Evolutionary conservation across 768 basidiomycete species (phyloP).

Genomic region (Lentinula aciculospora): DNA sequence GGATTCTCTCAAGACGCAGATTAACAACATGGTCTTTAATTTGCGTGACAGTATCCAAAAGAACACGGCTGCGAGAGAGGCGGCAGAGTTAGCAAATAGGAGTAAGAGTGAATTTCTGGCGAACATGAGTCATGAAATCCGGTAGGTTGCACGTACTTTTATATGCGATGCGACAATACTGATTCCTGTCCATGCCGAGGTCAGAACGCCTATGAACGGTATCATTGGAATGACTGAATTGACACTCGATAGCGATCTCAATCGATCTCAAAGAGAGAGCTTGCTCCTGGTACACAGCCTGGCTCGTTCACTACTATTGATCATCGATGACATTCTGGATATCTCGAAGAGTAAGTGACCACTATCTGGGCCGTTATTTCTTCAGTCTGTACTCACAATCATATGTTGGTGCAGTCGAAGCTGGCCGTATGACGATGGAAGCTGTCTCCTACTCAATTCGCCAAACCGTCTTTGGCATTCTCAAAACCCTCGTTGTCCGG

Average conservation of each 20-base stretch:
- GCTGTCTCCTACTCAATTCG: constrained; percentile 96
- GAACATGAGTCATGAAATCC: constrained; percentile 96
- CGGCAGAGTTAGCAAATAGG: constrained; percentile 96
- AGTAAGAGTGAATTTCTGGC: constrained; percentile 98
- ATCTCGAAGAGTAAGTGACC: constrained; percentile 90
- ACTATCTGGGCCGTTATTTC: not conserved
- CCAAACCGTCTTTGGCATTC: constrained; percentile 94
- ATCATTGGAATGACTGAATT: constrained; percentile 99
- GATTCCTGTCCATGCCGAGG: not conserved
- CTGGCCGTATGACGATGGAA: constrained; percentile 99
- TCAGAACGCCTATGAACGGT: constrained; percentile 99
- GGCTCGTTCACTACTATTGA: constrained; percentile 86
- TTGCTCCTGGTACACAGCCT: constrained; percentile 92
- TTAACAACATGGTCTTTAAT: constrained; percentile 99
- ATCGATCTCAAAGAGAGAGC: constrained; percentile 91
- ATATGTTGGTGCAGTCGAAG: constrained; percentile 64
- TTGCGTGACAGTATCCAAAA: constrained; percentile 96
- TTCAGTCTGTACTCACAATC: constrained; percentile 14
- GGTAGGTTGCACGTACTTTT: constrained; percentile 44
- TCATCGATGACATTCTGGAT: constrained; percentile 99
- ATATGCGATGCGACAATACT: constrained; percentile 1
- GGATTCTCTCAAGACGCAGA: constrained; percentile 98
- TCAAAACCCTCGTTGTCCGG: constrained; percentile 96
- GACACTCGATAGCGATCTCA: constrained; percentile 93
- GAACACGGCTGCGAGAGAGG: constrained; percentile 96